Conservation (phyloP, 2,329 filamentous ascomycete species). For the Epichloe glyceriae region DNA sequence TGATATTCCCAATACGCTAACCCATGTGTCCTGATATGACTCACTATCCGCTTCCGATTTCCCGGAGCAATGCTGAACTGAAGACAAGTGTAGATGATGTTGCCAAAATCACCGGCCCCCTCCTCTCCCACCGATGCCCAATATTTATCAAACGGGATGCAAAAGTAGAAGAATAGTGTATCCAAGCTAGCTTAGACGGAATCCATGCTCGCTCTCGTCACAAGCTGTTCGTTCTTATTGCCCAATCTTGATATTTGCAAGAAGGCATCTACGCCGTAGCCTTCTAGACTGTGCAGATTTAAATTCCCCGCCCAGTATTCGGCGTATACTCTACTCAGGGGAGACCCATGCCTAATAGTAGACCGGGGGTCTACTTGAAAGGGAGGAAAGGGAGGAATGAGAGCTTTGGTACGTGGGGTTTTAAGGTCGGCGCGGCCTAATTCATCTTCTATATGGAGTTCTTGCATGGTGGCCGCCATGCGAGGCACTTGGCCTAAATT, state of each 20-base stretch:
- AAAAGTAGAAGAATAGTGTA: too few species aligned
- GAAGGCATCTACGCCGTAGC: conserved; percentile 92
- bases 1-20: too few species aligned
- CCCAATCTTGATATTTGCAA: conserved; percentile 91
- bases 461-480: conserved; percentile 87
- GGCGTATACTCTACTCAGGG: conserved; percentile 86
- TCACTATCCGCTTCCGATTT: too few species aligned
- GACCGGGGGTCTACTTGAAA: conserved; percentile 71
- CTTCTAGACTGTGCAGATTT: conserved; percentile 83
- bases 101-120: too few species aligned
- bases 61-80: too few species aligned
- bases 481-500: conserved; percentile 80
- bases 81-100: not conserved
- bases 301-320: conserved; percentile 96
- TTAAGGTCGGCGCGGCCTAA: conserved; percentile 28
- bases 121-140: not conserved
- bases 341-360: conserved; percentile 82
- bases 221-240: conserved; percentile 95
- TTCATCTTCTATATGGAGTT: conserved; percentile 46
- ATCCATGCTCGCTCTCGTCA: conserved; percentile 63
- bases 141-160: too few species aligned
- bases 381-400: conserved; percentile 61
- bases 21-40: too few species aligned
- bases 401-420: conserved; percentile 41
- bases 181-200: conserved; percentile 32